Conservation (phyloP, 2,329 filamentous ascomycete species). For the Thelonectria olida region DNA sequence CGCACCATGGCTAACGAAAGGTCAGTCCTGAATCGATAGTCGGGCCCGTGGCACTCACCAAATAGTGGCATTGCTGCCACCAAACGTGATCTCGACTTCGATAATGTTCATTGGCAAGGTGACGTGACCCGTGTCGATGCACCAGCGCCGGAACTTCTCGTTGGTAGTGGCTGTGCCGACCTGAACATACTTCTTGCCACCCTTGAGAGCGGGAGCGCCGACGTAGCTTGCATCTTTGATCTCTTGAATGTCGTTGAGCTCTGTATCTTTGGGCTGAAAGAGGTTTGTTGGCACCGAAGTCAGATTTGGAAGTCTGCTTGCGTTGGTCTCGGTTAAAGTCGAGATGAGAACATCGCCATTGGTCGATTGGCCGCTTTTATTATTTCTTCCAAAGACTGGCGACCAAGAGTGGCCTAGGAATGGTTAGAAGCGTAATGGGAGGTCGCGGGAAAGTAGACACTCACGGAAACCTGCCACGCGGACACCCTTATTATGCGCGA, state of each 20-base stretch:
- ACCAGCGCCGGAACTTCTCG: constrained; percentile 22
- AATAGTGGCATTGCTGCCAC: constrained; percentile 22
- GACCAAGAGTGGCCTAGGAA: constrained; percentile 25
- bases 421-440: neutral
- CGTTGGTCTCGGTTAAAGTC: constrained; percentile 1
- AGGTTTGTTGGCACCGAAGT: constrained; percentile 3
- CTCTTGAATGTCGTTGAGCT: constrained; percentile 7
- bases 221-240: neutral
- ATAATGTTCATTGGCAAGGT: constrained; percentile 22
- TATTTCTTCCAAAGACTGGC: constrained; percentile 16
- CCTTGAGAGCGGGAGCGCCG: neutral
- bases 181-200: constrained; percentile 13
- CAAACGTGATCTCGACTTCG: constrained; percentile 22
- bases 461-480: constrained; percentile 18
- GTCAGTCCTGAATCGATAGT: neutral
- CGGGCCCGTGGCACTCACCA: neutral
- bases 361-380: neutral
- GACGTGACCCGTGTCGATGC: constrained; percentile 8
- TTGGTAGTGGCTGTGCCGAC: constrained; percentile 21
- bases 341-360: constrained; percentile 21
- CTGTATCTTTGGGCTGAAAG: neutral
- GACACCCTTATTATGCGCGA: constrained; percentile 14
- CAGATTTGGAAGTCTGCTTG: constrained; percentile 5
- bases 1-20: constrained; percentile 9
- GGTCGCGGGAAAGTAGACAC: neutral